Percentiles rank a stretch among this genome's conserved stretches.
phyloP scores from a whole-genome alignment of 805 yeast genomes.

The Phaffomyces thermotolerans region DNA sequence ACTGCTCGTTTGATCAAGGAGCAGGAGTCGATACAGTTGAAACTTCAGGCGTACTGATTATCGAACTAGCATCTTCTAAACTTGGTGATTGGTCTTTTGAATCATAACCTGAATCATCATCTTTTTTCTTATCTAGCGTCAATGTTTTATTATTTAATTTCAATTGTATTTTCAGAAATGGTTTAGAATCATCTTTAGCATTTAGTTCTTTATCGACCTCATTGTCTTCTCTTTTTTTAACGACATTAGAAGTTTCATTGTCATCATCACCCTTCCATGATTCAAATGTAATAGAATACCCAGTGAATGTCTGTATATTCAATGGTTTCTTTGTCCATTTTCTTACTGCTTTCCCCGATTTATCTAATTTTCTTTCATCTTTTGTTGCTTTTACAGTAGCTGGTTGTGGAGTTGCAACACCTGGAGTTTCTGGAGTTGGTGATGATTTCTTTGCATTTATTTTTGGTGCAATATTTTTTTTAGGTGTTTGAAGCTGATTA shows the following conservation, averaged over 20 bases:
- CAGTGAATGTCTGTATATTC: slow-evolving; percentile 38
- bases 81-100: slow-evolving; percentile 21
- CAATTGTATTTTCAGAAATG: slow-evolving; percentile 14
- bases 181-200: neutral
- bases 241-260: neutral
- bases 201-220: too few species aligned
- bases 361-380: slow-evolving; percentile 28
- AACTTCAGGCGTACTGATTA: slow-evolving; percentile 17
- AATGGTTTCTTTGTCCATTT: slow-evolving; percentile 37
- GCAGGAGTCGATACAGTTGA: slow-evolving; percentile 15
- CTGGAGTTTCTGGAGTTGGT: slow-evolving; percentile 9
- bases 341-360: slow-evolving; percentile 36
- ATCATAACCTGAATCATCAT: slow-evolving; percentile 1
- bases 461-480: slow-evolving; percentile 1
- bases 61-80: slow-evolving; percentile 15
- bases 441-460: slow-evolving; percentile 3
- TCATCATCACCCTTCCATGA: slow-evolving; percentile 32
- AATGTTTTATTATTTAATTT: slow-evolving; percentile 17
- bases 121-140: neutral
- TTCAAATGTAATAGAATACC: slow-evolving; percentile 29
- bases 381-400: slow-evolving; percentile 6
- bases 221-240: neutral
- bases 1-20: neutral
- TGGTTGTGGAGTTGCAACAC: slow-evolving; percentile 9
- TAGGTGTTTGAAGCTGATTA: slow-evolving; percentile 1